Evolutionary conservation across 371 early-diverging fungal genomes (phyloP), one percentile per base, ranked within the genome.

Genomic region (Mortierella sp.): DNA sequence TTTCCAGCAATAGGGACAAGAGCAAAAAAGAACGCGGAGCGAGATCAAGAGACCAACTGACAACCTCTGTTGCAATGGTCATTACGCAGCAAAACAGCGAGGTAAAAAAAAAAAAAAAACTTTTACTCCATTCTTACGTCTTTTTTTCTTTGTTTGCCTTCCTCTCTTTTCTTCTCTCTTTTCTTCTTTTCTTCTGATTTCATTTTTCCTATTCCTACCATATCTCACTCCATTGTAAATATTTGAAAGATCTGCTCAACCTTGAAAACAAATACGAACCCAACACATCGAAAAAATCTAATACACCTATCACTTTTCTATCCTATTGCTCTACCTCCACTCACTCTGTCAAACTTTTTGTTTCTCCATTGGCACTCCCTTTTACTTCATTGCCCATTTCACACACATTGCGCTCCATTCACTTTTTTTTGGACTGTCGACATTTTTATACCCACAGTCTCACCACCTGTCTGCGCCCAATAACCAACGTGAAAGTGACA

Each of bases 41-140:
- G 54, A 54, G 35, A 57, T 57, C 58, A 57, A 57, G 58, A 57
- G 58, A 57, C 35, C 58, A 57, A 57, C 58, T 57, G 42, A 12
- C 61, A 37, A 37, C 23, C 7, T 17, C 45, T 42, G n/a, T 43
- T 26, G 6, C 32, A 28, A 43, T 43, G 29, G 37, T 43, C 45
- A 28, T 61, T 42, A 61, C 45, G 23, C 45, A 42, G 45, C 40
- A 34, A 34, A 19, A 7, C 22, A 61, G 2, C 29, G 3, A 34
- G 64, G 26, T 53, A 3, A 9, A 15, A n/a, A 22, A 63, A 3
- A 9, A 15, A n/a, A 22, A n/a, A 6, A 64, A n/a, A 2, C 29
- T 13, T 10, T 23, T 22, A 3, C 42, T 23, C 47, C 34, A 31
- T 57, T 42, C 22, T 42, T 61, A 29, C 54, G 37, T 45, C 15